phyloP scores from a whole-genome alignment of 257 asterid species.

The Solanum peruvianum region DNA sequence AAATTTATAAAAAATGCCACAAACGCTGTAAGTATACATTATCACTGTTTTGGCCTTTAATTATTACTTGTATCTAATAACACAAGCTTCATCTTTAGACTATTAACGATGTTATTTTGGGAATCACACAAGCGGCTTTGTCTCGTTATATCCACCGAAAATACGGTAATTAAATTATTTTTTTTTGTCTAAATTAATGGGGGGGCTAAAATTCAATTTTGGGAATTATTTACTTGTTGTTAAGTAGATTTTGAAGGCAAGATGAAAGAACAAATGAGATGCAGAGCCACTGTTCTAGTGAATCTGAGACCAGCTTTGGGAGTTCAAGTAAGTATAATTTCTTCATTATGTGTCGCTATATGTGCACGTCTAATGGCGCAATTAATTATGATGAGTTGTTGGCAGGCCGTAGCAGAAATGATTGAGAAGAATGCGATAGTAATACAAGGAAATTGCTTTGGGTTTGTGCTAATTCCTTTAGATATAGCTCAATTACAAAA shows the following conservation, averaged over 20 bases:
- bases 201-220: background rate
- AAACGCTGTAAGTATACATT: background rate
- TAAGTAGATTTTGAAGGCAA: background rate
- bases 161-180: background rate
- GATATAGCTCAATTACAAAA: background rate
- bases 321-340: background rate
- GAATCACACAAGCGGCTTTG: background rate
- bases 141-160: background rate
- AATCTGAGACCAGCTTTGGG: background rate
- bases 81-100: background rate
- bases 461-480: background rate
- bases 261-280: background rate
- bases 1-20: background rate
- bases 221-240: background rate
- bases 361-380: background rate
- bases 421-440: background rate
- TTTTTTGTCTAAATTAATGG: background rate
- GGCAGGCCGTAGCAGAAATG: background rate
- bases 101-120: background rate
- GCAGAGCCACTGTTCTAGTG: background rate
- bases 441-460: background rate
- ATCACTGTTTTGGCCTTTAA: background rate
- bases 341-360: background rate
- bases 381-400: too few species aligned
- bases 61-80: background rate